These are phyloP conservation scores for Suillus fuscotomentosus DNA, from an alignment of 768 basidiomycete genomes.

Conservation along the genomic window DNA sequence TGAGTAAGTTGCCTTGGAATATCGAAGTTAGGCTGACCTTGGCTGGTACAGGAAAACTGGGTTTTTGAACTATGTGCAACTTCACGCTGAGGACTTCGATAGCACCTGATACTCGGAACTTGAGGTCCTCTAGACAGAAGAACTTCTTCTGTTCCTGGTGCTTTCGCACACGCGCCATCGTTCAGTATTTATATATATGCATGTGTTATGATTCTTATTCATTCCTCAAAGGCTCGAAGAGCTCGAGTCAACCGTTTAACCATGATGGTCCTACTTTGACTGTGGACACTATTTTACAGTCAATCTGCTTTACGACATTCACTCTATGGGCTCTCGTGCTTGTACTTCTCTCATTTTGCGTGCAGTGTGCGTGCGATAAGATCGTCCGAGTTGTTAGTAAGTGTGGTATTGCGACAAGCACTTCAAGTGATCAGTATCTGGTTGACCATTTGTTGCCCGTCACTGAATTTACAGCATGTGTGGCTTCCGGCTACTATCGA, in stretches of 20 bases:
- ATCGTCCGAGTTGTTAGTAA: too few species aligned
- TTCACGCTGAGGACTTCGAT: conserved; percentile 37
- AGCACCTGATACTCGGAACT: background rate
- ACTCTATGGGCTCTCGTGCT: too few species aligned
- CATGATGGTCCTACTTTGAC: background rate
- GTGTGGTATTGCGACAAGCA: too few species aligned
- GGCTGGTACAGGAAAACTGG: conserved; percentile 29
- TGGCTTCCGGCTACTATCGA: too few species aligned
- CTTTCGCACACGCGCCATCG: background rate
- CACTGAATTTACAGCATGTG: too few species aligned
- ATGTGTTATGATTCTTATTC: background rate
- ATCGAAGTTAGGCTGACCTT: background rate
- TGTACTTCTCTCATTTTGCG: too few species aligned
- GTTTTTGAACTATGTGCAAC: conserved; percentile 37
- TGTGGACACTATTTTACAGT: too few species aligned
- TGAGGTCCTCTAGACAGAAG: background rate
- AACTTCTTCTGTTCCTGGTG: background rate
- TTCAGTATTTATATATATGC: background rate
- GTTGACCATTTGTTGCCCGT: too few species aligned
- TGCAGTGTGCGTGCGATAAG: background rate
- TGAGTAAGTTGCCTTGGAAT: conserved; percentile 16
- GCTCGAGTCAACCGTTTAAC: background rate
- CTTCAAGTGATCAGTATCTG: too few species aligned
- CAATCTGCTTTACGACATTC: too few species aligned
- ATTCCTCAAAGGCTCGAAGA: background rate